Evolutionary conservation across 1,139 yeast species (phyloP).

Genomic region (Suhomyces bribrorum): DNA sequence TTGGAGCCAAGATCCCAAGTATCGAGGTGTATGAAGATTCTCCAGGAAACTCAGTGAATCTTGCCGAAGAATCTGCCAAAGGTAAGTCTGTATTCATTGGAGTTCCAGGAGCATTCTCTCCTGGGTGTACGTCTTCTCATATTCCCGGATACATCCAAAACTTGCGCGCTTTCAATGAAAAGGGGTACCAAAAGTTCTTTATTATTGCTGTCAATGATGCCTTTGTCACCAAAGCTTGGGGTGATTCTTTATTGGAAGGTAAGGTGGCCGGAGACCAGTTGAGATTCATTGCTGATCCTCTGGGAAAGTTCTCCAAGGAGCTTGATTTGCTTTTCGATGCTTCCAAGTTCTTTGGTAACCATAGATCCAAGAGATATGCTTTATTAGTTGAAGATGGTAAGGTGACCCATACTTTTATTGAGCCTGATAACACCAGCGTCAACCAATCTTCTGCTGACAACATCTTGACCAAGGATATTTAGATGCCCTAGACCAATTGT

Average conservation of each 20-base stretch:
- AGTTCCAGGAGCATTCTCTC: constrained; percentile 90
- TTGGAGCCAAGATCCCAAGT: constrained; percentile 62
- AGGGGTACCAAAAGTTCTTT: constrained; percentile 63
- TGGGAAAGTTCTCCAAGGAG: constrained; percentile 65
- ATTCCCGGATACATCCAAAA: constrained; percentile 73
- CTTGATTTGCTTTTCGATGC: constrained; percentile 52
- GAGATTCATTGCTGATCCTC: constrained; percentile 74
- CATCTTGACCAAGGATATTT: constrained; percentile 25
- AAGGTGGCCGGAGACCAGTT: constrained; percentile 40
- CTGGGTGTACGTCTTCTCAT: constrained; percentile 78
- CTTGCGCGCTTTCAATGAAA: constrained; percentile 52
- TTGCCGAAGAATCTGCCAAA: constrained; percentile 53
- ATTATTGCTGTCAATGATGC: constrained; percentile 84
- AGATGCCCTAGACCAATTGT: neutral
- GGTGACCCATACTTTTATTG: constrained; percentile 66
- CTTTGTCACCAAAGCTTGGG: constrained; percentile 84
- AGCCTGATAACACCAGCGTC: constrained; percentile 79
- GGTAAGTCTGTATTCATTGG: constrained; percentile 71
- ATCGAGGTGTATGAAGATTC: constrained; percentile 59
- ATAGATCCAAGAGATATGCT: constrained; percentile 76
- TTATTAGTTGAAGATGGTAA: constrained; percentile 72
- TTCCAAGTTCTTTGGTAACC: constrained; percentile 31
- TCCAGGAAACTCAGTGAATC: constrained; percentile 65
- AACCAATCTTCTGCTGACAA: constrained; percentile 47
- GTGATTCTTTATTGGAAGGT: constrained; percentile 38